Conservation (phyloP, 768 basidiomycete genomes). For the Kwoniella dendrophila region DNA sequence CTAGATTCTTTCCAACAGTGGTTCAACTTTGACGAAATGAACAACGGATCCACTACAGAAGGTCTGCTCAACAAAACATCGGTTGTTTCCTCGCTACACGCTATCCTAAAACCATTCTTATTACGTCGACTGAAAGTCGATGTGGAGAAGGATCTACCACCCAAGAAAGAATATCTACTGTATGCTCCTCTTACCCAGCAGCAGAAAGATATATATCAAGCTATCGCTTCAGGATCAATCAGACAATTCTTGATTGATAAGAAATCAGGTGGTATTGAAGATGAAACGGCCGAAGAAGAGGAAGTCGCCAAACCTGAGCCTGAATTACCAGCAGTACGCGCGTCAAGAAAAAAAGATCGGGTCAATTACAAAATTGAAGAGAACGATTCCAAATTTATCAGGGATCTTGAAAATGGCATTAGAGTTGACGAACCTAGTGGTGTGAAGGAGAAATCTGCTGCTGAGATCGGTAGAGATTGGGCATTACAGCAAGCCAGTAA, state of each 20-base stretch:
- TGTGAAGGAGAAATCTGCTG: conserved; percentile 59
- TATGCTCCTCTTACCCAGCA: conserved; percentile 82
- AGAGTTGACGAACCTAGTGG: conserved; percentile 50
- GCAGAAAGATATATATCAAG: conserved; percentile 84
- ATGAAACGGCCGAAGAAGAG: conserved; percentile 35
- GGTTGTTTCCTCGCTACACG: conserved; percentile 78
- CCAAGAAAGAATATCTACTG: conserved; percentile 82
- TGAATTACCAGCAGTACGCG: conserved; percentile 23
- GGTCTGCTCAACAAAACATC: conserved; percentile 57
- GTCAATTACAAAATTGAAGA: conserved; percentile 53
- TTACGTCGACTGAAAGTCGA: conserved; percentile 88
- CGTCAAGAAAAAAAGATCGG: conserved; percentile 38
- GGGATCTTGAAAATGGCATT: conserved; percentile 47
- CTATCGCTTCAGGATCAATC: conserved; percentile 71
- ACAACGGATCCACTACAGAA: conserved; percentile 21
- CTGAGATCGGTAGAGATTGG: conserved; percentile 65
- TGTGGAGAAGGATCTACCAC: conserved; percentile 84
- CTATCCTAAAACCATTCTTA: conserved; percentile 92
- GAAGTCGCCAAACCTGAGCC: conserved; percentile 33
- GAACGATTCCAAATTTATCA: conserved; percentile 53
- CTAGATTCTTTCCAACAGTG: conserved; percentile 87
- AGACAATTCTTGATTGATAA: conserved; percentile 61
- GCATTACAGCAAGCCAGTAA: conserved; percentile 66
- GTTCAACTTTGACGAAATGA: conserved; percentile 58
- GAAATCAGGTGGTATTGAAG: conserved; percentile 58